phyloP scores from a whole-genome alignment of 495 filamentous ascomycete species.

The Polyplosphaeria fusca region DNA sequence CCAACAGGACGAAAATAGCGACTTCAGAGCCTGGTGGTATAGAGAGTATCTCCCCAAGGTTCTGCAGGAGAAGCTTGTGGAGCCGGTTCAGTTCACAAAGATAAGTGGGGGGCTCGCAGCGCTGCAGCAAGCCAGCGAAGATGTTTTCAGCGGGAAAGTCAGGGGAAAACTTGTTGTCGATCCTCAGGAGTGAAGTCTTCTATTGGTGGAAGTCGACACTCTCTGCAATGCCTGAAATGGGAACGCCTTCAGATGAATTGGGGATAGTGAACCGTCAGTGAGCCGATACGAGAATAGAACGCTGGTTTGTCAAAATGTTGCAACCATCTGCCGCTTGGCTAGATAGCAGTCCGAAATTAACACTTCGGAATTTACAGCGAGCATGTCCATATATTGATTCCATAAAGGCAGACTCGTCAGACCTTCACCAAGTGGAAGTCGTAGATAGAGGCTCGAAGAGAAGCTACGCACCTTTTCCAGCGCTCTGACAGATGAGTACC shows the following conservation, averaged over 20 bases:
- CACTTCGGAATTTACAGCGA: too few species aligned
- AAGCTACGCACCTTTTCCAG: too few species aligned
- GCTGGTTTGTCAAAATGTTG: conserved; percentile 1
- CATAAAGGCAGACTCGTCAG: too few species aligned
- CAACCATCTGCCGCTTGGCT: too few species aligned
- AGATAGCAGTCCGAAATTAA: too few species aligned
- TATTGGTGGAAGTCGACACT: neutral
- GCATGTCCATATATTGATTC: too few species aligned
- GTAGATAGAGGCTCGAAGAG: too few species aligned
- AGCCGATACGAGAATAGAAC: conserved; percentile 12
- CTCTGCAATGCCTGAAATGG: neutral
- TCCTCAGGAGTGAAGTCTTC: conserved; percentile 20
- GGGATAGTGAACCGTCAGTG: conserved; percentile 6
- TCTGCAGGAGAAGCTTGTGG: conserved; percentile 20
- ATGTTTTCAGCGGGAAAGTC: conserved; percentile 28
- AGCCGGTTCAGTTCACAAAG: conserved; percentile 25
- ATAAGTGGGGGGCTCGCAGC: conserved; percentile 18
- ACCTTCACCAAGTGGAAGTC: too few species aligned
- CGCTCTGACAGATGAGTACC: too few species aligned
- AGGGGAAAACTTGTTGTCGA: conserved; percentile 25
- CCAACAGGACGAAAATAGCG: conserved; percentile 17
- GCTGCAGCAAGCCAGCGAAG: conserved; percentile 16
- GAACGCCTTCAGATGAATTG: neutral
- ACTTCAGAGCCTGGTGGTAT: conserved; percentile 30
- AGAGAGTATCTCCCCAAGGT: conserved; percentile 29